These are phyloP conservation scores for Daldinia loculata DNA, from an alignment of 495 filamentous ascomycete genomes.

Conservation along the genomic window DNA sequence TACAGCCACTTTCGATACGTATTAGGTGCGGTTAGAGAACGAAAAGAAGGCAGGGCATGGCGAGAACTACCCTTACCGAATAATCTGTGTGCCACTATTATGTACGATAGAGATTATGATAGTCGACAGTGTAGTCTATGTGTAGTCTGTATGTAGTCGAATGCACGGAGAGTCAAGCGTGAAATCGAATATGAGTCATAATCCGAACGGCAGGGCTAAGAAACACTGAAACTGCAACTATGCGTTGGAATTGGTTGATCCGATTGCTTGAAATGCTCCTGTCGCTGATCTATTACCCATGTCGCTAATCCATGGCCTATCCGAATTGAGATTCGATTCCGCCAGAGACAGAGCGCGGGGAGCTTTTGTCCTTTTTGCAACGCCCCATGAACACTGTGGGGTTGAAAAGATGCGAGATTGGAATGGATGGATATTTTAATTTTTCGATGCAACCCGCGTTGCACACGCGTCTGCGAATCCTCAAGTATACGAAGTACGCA, in stretches of 20 bases:
- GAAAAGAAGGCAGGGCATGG: slow-evolving; percentile 29
- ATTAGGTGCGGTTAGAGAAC: not conserved
- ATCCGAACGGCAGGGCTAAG: slow-evolving; percentile 2
- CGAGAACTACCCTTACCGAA: slow-evolving; percentile 2
- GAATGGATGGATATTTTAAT: slow-evolving; percentile 3
- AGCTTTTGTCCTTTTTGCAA: slow-evolving; percentile 7
- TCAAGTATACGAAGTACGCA: slow-evolving; percentile 16
- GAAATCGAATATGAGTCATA: slow-evolving; percentile 36
- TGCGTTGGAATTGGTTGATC: slow-evolving; percentile 39
- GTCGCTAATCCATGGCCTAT: slow-evolving; percentile 5
- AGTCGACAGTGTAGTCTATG: not conserved
- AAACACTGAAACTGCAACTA: slow-evolving; percentile 17
- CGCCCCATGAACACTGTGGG: slow-evolving; percentile 25
- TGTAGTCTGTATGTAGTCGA: not conserved
- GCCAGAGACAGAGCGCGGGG: slow-evolving; percentile 16
- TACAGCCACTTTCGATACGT: slow-evolving; percentile 17
- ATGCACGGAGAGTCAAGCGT: not conserved
- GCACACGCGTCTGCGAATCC: slow-evolving; percentile 13
- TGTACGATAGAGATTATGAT: not conserved
- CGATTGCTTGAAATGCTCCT: slow-evolving; percentile 37
- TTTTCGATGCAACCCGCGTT: slow-evolving; percentile 21
- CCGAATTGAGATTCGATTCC: slow-evolving; percentile 35
- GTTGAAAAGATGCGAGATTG: slow-evolving; percentile 5
- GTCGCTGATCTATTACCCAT: slow-evolving; percentile 11
- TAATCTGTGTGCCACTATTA: not conserved